Conservation (phyloP, 1,284 basidiomycete genomes). For the Ceratobasidium sp. region DNA sequence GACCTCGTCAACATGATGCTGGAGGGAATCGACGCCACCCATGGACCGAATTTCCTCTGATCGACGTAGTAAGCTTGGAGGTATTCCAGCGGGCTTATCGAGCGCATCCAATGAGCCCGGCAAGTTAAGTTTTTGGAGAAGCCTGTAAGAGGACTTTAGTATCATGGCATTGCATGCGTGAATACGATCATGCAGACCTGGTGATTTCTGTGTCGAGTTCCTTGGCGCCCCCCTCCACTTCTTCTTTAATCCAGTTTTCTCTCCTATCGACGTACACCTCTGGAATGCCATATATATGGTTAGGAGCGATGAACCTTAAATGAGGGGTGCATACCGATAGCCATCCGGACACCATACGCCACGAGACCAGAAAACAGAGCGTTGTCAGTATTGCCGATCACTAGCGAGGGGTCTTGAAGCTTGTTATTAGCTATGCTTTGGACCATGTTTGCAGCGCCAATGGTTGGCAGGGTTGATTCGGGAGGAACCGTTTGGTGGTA, state of each 20-base stretch:
- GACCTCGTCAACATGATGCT: constrained; percentile 78
- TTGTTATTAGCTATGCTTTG: constrained; percentile 69
- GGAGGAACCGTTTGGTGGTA: constrained; percentile 91
- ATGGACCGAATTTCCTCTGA: constrained; percentile 85
- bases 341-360: constrained; percentile 88
- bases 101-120: constrained; percentile 90
- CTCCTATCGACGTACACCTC: constrained; percentile 91
- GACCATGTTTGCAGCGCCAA: constrained; percentile 77
- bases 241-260: constrained; percentile 75
- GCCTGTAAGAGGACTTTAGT: constrained; percentile 57
- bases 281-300: constrained; percentile 56
- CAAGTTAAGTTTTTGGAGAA: constrained; percentile 77
- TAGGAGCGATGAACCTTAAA: not conserved
- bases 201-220: constrained; percentile 73
- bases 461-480: constrained; percentile 70
- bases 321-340: constrained; percentile 73
- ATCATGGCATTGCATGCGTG: not conserved
- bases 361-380: constrained; percentile 82
- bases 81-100: constrained; percentile 86
- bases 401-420: constrained; percentile 68
- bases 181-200: constrained; percentile 60
- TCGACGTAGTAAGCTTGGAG: constrained; percentile 86
- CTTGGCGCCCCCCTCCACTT: constrained; percentile 70
- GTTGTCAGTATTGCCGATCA: constrained; percentile 59
- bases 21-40: constrained; percentile 78